phyloP scores from a whole-genome alignment of 129 eudicot species.

The Flaveria bidentis region DNA sequence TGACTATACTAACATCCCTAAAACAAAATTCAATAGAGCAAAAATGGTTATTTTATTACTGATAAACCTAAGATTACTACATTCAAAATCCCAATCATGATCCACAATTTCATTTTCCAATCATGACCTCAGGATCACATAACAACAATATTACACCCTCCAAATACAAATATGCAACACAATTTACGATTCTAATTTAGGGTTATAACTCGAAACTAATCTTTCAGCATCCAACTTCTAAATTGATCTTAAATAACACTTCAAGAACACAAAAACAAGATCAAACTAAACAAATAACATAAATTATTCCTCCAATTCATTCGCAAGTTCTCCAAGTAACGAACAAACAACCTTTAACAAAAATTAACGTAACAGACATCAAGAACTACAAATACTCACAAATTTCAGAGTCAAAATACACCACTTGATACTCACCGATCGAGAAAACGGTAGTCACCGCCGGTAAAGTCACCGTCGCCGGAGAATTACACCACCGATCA shows the following conservation, averaged over 20 bases:
- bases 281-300: conserved; percentile 1
- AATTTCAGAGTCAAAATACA: background rate
- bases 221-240: background rate
- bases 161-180: background rate
- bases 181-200: background rate
- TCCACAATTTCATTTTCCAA: background rate
- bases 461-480: conserved; percentile 17
- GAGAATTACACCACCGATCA: conserved; percentile 16
- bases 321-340: conserved; percentile 11
- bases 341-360: background rate
- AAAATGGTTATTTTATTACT: background rate
- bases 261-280: conserved; percentile 3
- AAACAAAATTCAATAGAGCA: background rate
- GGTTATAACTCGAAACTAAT: conserved; percentile 1
- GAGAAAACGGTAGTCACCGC: conserved; percentile 14
- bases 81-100: background rate
- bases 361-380: background rate
- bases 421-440: background rate
- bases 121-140: too few relatives aligned
- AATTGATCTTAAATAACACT: background rate
- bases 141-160: background rate
- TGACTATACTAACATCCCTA: background rate
- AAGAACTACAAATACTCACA: background rate
- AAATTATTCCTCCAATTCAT: conserved; percentile 16
- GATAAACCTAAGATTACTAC: background rate